These are phyloP conservation scores for Rachicladosporium sp. DNA, from an alignment of 2,329 filamentous ascomycete genomes.

Conservation along the genomic window DNA sequence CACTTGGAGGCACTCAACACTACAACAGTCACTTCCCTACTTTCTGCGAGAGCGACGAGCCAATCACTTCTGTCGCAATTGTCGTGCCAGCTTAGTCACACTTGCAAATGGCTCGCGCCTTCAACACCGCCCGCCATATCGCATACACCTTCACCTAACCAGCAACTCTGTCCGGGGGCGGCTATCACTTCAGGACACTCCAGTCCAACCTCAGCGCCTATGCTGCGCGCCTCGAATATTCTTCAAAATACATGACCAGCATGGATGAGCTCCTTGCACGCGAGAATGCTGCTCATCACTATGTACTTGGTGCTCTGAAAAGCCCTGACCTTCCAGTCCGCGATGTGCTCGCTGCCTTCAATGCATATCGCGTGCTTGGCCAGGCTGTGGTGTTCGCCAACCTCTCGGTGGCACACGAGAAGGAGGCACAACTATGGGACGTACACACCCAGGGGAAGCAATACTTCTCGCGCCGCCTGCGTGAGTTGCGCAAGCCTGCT, in stretches of 20 bases:
- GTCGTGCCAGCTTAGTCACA: constrained; percentile 7
- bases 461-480: constrained; percentile 60
- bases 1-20: too few species aligned
- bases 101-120: constrained; percentile 43
- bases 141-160: constrained; percentile 47
- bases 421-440: constrained; percentile 66
- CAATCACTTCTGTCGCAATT: constrained; percentile 2
- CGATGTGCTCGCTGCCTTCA: constrained; percentile 15
- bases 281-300: constrained; percentile 17
- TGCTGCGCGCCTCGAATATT: constrained; percentile 12
- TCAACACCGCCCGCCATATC: constrained; percentile 34
- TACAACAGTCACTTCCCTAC: too few species aligned
- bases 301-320: constrained; percentile 17
- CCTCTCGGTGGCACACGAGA: constrained; percentile 50
- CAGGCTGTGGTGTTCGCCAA: constrained; percentile 62
- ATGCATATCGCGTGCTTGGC: constrained; percentile 52
- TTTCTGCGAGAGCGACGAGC: too few species aligned
- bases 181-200: constrained; percentile 13
- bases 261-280: constrained; percentile 22
- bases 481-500: constrained; percentile 34
- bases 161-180: constrained; percentile 40
- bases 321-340: constrained; percentile 12
- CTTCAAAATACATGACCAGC: constrained; percentile 9
- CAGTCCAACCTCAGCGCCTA: constrained; percentile 10
- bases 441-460: constrained; percentile 66